These are phyloP conservation scores for Pyropia yezoensis DNA, from an alignment of 23 red algal genomes.

Conservation along the genomic window DNA sequence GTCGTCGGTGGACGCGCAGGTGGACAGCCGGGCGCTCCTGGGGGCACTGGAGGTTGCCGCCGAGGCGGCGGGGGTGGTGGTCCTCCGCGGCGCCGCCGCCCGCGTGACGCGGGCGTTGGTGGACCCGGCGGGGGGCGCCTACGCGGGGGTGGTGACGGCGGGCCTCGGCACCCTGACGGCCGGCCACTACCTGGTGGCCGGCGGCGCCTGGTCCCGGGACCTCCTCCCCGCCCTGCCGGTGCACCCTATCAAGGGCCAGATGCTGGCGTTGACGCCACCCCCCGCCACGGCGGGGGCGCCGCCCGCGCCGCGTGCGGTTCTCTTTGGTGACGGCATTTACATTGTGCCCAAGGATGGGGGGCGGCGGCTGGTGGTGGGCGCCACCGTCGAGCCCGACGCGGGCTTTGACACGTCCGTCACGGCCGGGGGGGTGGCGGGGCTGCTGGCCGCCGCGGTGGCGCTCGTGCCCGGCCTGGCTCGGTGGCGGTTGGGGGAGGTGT, in stretches of 20 bases:
- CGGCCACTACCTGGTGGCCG: slow-evolving; percentile 53
- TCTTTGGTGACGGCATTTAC: slow-evolving; percentile 58
- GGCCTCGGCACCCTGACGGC: slow-evolving; percentile 24
- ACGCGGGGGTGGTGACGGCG: slow-evolving; percentile 18
- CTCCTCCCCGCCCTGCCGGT: slow-evolving; percentile 72
- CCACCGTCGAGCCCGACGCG: slow-evolving; percentile 66
- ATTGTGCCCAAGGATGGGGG: slow-evolving; percentile 59
- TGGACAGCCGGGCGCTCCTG: slow-evolving; percentile 68
- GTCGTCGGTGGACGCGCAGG: slow-evolving; percentile 47
- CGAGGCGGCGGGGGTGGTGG: slow-evolving; percentile 46
- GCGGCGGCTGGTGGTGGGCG: slow-evolving; percentile 55
- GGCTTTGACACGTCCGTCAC: slow-evolving; percentile 46
- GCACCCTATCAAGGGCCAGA: slow-evolving; percentile 90
- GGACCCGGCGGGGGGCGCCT: background rate
- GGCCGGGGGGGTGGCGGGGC: slow-evolving; percentile 29
- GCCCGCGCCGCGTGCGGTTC: slow-evolving; percentile 27
- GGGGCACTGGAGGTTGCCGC: slow-evolving; percentile 57
- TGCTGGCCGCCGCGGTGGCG: slow-evolving; percentile 39
- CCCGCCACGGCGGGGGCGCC: background rate
- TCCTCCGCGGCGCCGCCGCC: slow-evolving; percentile 24
- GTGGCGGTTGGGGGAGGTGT: slow-evolving; percentile 50
- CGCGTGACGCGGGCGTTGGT: slow-evolving; percentile 2
- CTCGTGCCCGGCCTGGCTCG: slow-evolving; percentile 53
- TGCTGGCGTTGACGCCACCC: slow-evolving; percentile 58
- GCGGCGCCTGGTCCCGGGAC: slow-evolving; percentile 58